Evolutionary conservation across 1,284 basidiomycete species (phyloP), one percentile per base, ranked within the genome.

Genomic region (Stereum hirsutum): DNA sequence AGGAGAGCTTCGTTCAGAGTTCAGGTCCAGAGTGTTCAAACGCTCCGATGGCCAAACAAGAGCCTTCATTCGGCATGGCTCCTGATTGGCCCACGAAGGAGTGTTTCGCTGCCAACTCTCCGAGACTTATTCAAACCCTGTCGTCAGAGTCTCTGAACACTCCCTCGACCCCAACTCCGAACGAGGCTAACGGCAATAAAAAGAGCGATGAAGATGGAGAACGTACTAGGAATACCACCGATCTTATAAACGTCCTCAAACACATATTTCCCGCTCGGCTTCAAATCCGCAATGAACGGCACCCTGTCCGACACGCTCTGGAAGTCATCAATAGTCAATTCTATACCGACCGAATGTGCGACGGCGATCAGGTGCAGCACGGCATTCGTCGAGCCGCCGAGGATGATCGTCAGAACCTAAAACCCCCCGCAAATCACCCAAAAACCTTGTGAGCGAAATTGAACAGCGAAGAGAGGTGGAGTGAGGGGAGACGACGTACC

Each of bases 301-400:
- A 75, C 81, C 39, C 81, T 77, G 58, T 93, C 88, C 14, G 89
- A 89, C 45, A 93, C 84, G 40, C 63, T 68, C 59, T 91, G 88
- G 71, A 93, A 89, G 62, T 94, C 91, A 53, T 93, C 89, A 39
- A 95, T 70, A 10, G 74, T 76, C 45, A 95, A 71, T 36, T 77
- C 72, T 60, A 95, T 81, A 24, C 89, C 89, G 34, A 89, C 88
- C 1, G 88, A 86, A 57, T 89, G 88, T 0, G 92, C 91, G 50
- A 95, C 81, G 27, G 91, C 92, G 55, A 94, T 87, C 48, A 95
- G 68, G 62, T 95, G 91, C 23, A 95, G 66, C 19, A 95, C 92
- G 30, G 89, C 91, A 57, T 95, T 95, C 32, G 91, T 95, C 11
- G 91, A 94, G 33, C 91, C 91, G 42, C 91, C 95, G 24, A 97